Base-by-base conservation (phyloP, 208 protist species). In the Acanthamoeba healyi region DNA sequence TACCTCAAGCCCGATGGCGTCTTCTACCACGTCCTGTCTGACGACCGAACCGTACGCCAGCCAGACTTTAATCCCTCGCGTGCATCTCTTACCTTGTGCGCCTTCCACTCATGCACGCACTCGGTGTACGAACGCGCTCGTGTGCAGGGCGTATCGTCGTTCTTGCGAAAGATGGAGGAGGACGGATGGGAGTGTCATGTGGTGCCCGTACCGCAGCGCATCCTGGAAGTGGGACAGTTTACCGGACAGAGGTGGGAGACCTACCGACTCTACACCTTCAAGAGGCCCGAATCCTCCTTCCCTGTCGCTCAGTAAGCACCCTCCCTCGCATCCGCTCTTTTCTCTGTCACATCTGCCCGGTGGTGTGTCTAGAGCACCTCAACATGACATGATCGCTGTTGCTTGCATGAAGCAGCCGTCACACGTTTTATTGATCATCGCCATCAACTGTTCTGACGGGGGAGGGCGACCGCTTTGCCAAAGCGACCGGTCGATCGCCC, bases 1-100 rank as follows among this genome's bases (percentile, higher is more conserved):
- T 95, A 93, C 84, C 67, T 96, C 51, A 95, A 95, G 61, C n/a
- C 36, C 19, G 93, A 95, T 67, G 95, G 95, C 67, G 61, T 96
- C 42, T 96, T 96, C 77, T 96, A 96, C 87, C 94, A 96, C 82
- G 95, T 96, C 58, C 29, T 96, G 49, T 95, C 94, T 6, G 94
- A 95, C 88, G 95, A 96, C 65, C 81, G 95, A 82, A 94, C 94
- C 84, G 95, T 96, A 94, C 84, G 14, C 49, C 26, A 44, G 6
- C 49, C 58, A n/a, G 51, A n/a, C 29, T 54, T 10, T 40, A 38
- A 34, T 36, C 79, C 49, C 46, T 42, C 49, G 3, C 24, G 32
- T 29, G 32, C 14, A 61, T n/a, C 19, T 14, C 54, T 12, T 49
- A 49, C 4, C 44, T 49, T 49, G 44, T 49, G 44, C 44, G 44